These are phyloP conservation scores for Kwoniella heveanensis DNA, from an alignment of 768 basidiomycete genomes.

Conservation along the genomic window DNA sequence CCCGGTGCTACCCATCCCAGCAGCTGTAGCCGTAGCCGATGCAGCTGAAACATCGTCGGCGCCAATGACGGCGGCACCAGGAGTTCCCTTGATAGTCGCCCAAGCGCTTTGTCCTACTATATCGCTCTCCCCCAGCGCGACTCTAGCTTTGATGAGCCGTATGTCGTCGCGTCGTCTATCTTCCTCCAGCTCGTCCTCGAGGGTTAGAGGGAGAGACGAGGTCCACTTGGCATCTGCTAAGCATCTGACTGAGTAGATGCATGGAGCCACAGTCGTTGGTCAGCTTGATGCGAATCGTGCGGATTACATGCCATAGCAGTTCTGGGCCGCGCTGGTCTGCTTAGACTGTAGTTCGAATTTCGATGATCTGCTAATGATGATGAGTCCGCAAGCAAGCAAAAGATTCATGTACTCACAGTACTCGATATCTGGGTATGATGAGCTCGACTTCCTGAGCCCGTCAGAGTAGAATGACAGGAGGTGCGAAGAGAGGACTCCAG, in stretches of 20 bases:
- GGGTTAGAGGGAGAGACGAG: constrained; percentile 13
- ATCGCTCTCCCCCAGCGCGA: constrained; percentile 30
- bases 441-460: constrained; percentile 13
- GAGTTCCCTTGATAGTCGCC: neutral
- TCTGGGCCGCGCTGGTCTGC: too few relatives aligned
- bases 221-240: constrained; percentile 30
- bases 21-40: too few relatives aligned
- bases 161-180: constrained; percentile 21
- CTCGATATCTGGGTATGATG: constrained; percentile 14
- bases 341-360: too few relatives aligned
- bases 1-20: too few relatives aligned
- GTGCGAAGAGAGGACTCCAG: neutral
- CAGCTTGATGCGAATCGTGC: too few relatives aligned
- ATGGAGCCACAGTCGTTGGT: too few relatives aligned
- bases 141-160: constrained; percentile 22
- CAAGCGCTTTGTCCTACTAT: constrained; percentile 16
- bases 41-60: too few relatives aligned
- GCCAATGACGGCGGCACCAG: too few relatives aligned
- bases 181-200: constrained; percentile 16
- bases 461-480: constrained; percentile 4
- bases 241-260: constrained; percentile 25
- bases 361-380: too few relatives aligned
- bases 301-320: too few relatives aligned
- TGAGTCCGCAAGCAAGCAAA: too few relatives aligned
- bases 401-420: constrained; percentile 13